phyloP scores from a whole-genome alignment of 139 green algal genomes.

The Tetraselmis striata region DNA sequence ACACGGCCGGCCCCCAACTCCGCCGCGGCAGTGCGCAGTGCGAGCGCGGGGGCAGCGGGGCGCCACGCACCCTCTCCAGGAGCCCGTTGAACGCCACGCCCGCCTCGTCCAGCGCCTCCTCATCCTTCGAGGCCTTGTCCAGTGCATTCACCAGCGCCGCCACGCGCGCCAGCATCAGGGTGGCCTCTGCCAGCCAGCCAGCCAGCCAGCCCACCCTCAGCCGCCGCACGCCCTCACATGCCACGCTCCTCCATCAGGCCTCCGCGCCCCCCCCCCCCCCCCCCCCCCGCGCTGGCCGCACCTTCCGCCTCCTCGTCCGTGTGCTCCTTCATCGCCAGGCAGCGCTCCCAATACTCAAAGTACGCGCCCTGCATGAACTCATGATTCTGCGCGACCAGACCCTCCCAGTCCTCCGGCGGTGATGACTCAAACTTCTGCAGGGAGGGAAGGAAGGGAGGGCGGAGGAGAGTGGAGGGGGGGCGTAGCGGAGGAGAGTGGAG shows the following conservation, averaged over 20 bases:
- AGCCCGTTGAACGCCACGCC: slow-evolving; percentile 28
- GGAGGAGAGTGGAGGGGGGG: too few species aligned
- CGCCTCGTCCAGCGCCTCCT: slow-evolving; percentile 36
- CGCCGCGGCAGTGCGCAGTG: neutral
- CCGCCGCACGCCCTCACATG: too few species aligned
- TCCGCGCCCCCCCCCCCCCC: too few species aligned
- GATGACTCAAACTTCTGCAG: slow-evolving; percentile 23
- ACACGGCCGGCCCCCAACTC: too few species aligned
- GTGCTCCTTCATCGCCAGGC: slow-evolving; percentile 2
- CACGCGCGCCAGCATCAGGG: slow-evolving; percentile 20
- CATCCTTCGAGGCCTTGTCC: slow-evolving; percentile 30
- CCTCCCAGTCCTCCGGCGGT: slow-evolving; percentile 39
- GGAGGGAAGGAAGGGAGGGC: too few species aligned
- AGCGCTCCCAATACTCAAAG: slow-evolving; percentile 44
- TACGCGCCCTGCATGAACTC: slow-evolving; percentile 36
- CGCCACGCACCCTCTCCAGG: slow-evolving; percentile 10
- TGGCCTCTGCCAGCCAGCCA: neutral
- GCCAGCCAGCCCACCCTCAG: too few species aligned
- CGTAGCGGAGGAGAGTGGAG: too few species aligned
- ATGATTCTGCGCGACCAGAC: slow-evolving; percentile 32
- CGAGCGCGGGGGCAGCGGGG: neutral
- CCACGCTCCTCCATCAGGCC: too few species aligned
- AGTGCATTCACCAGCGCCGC: slow-evolving; percentile 30
- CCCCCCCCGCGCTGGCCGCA: too few species aligned
- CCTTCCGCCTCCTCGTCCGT: slow-evolving; percentile 3